phyloP scores from a whole-genome alignment of 768 basidiomycete species.

The Calocera viscosa region DNA sequence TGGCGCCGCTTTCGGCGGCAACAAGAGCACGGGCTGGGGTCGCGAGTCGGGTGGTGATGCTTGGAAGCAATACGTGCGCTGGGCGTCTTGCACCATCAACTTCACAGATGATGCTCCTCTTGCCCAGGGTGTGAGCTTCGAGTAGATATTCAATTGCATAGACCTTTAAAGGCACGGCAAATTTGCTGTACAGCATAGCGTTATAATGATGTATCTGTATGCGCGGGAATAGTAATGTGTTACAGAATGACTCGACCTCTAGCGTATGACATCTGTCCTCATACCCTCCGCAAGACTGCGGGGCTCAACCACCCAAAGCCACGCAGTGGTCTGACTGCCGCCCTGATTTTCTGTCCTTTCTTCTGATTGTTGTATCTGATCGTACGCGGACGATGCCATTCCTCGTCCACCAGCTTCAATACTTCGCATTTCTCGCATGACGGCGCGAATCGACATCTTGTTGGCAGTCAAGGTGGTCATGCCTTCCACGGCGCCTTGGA shows the following conservation, averaged over 20 bases:
- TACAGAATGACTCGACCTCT: neutral
- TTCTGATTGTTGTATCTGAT: slow-evolving; percentile 12
- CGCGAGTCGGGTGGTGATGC: slow-evolving; percentile 94
- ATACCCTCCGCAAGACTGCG: slow-evolving; percentile 58
- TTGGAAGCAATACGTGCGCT: slow-evolving; percentile 92
- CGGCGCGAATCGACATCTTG: slow-evolving; percentile 56
- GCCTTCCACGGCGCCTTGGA: slow-evolving; percentile 51
- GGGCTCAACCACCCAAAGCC: slow-evolving; percentile 67
- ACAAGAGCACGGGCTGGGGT: slow-evolving; percentile 71
- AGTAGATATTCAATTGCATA: slow-evolving; percentile 13
- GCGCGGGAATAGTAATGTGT: neutral
- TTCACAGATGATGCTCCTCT: slow-evolving; percentile 80
- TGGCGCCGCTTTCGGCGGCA: slow-evolving; percentile 84
- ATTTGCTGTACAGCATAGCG: neutral
- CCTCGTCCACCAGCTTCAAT: slow-evolving; percentile 27
- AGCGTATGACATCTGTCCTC: slow-evolving; percentile 16
- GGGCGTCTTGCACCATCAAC: slow-evolving; percentile 83
- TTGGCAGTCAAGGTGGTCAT: slow-evolving; percentile 90
- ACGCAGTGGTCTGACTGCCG: slow-evolving; percentile 26
- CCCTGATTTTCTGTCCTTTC: slow-evolving; percentile 9
- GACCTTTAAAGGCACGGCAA: neutral
- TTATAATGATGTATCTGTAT: slow-evolving; percentile 6
- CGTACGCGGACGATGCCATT: slow-evolving; percentile 15
- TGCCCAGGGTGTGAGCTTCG: slow-evolving; percentile 85
- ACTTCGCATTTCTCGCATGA: slow-evolving; percentile 49